A percentile compares a stretch with the other conserved stretches of the same genome.
Conservation (phyloP, 768 basidiomycete species). For the Rhodocollybia butyracea region DNA sequence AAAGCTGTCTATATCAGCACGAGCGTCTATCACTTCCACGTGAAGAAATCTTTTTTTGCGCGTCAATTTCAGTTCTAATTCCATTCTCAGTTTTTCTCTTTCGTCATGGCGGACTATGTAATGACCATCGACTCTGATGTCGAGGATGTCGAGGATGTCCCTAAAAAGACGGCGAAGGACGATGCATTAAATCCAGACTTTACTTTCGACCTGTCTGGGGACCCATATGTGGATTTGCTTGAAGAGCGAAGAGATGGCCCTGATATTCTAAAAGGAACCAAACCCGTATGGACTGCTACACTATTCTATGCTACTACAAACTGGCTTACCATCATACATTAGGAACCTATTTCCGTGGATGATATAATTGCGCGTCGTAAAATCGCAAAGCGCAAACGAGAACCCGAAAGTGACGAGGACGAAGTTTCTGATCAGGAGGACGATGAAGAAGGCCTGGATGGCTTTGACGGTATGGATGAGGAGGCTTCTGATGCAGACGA, state of each 20-base stretch:
- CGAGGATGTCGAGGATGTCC: slow-evolving; percentile 39
- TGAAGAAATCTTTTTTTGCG: too few species aligned
- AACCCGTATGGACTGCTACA: slow-evolving; percentile 45
- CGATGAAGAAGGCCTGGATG: slow-evolving; percentile 26
- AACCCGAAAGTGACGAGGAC: slow-evolving; percentile 36
- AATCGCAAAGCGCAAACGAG: slow-evolving; percentile 65
- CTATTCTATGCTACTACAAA: not conserved
- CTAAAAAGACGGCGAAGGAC: slow-evolving; percentile 31
- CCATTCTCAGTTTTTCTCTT: not conserved
- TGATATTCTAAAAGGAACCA: slow-evolving; percentile 59
- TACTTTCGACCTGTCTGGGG: slow-evolving; percentile 73
- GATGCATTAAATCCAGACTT: slow-evolving; percentile 79
- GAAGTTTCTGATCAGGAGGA: slow-evolving; percentile 28
- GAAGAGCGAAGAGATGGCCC: slow-evolving; percentile 35
- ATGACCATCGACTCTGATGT: slow-evolving; percentile 83
- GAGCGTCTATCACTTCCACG: too few species aligned
- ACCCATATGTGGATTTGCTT: slow-evolving; percentile 60
- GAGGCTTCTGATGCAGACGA: slow-evolving; percentile 30
- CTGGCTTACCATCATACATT: slow-evolving; percentile 7
- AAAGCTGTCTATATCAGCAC: too few species aligned
- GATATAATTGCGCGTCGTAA: slow-evolving; percentile 84
- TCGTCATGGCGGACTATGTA: slow-evolving; percentile 59
- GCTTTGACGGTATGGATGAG: slow-evolving; percentile 16
- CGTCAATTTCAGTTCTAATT: not conserved
- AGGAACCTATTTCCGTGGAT: slow-evolving; percentile 85